These are phyloP conservation scores for Lasiodiplodia hormozganensis DNA, from an alignment of 2,329 filamentous ascomycete species.

Conservation along the genomic window DNA sequence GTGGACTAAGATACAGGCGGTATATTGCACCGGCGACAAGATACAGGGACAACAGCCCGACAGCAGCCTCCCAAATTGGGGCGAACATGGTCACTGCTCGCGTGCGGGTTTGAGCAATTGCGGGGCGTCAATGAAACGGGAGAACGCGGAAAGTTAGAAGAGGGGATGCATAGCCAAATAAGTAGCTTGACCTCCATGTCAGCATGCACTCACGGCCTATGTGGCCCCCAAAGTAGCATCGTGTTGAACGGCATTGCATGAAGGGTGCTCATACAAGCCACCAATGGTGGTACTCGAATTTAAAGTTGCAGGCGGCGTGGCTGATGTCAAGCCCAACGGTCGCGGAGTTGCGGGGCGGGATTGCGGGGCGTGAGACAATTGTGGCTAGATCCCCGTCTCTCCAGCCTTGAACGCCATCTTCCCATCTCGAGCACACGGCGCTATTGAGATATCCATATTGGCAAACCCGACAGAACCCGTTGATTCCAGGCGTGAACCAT, in stretches of 20 bases:
- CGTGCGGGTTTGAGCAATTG: background rate
- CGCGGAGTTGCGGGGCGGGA: constrained; percentile 7
- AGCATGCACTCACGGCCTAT: background rate
- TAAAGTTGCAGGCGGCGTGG: background rate
- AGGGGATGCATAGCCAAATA: constrained; percentile 7
- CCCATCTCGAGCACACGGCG: background rate
- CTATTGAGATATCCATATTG: background rate
- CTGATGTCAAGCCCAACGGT: background rate
- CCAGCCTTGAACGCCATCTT: background rate
- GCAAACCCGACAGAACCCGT: background rate
- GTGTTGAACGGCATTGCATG: background rate
- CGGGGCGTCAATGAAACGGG: background rate
- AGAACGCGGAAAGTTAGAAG: background rate
- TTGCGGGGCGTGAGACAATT: background rate
- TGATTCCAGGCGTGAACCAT: background rate
- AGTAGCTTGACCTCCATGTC: background rate
- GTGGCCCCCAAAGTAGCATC: background rate
- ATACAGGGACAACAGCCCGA: constrained; percentile 6
- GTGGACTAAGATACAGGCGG: constrained; percentile 35
- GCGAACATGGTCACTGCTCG: background rate
- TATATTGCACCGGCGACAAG: constrained; percentile 30
- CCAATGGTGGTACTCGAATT: background rate
- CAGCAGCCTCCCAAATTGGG: background rate
- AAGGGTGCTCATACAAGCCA: background rate
- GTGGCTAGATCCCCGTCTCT: background rate